A percentile compares a stretch with the other conserved stretches of the same genome.
Evolutionary conservation across 2,329 filamentous ascomycete species (phyloP).

Genomic region (Cercospora sp.): DNA sequence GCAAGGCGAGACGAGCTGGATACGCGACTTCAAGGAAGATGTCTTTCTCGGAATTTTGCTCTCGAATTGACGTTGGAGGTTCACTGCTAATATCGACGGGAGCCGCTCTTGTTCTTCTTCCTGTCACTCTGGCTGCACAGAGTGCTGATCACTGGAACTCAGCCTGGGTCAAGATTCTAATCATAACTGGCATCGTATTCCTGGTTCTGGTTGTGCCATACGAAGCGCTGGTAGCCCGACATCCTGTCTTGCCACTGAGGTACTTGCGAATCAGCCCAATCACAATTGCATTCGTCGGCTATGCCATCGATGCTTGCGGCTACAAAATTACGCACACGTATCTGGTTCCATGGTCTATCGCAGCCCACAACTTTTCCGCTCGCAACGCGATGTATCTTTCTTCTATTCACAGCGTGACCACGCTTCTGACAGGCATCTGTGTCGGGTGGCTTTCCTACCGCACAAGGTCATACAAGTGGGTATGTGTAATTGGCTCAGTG

Average conservation of each 20-base stretch:
- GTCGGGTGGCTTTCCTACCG: conserved; percentile 49
- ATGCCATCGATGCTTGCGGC: conserved; percentile 47
- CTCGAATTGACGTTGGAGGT: conserved; percentile 41
- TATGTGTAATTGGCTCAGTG: conserved; percentile 45
- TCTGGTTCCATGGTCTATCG: conserved; percentile 51
- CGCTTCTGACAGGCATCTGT: conserved; percentile 40
- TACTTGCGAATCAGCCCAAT: conserved; percentile 52
- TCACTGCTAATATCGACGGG: conserved; percentile 52
- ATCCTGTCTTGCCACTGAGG: conserved; percentile 50
- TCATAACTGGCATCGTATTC: conserved; percentile 46
- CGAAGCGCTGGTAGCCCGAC: conserved; percentile 47
- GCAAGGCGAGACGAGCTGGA: conserved; percentile 37
- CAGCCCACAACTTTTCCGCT: conserved; percentile 46
- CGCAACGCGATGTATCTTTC: conserved; percentile 48
- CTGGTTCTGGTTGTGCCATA: conserved; percentile 52
- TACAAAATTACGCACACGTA: conserved; percentile 52
- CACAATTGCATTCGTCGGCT: conserved; percentile 44
- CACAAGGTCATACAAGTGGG: conserved; percentile 51
- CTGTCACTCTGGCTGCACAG: conserved; percentile 50
- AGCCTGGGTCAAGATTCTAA: conserved; percentile 49
- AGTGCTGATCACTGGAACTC: conserved; percentile 46
- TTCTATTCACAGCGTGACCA: conserved; percentile 43
- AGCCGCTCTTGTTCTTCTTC: conserved; percentile 52
- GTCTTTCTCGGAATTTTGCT: conserved; percentile 41
- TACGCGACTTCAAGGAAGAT: conserved; percentile 33